Evolutionary conservation across 352 stramenopile species (phyloP).

Genomic region (Globisporangium takayamanum): DNA sequence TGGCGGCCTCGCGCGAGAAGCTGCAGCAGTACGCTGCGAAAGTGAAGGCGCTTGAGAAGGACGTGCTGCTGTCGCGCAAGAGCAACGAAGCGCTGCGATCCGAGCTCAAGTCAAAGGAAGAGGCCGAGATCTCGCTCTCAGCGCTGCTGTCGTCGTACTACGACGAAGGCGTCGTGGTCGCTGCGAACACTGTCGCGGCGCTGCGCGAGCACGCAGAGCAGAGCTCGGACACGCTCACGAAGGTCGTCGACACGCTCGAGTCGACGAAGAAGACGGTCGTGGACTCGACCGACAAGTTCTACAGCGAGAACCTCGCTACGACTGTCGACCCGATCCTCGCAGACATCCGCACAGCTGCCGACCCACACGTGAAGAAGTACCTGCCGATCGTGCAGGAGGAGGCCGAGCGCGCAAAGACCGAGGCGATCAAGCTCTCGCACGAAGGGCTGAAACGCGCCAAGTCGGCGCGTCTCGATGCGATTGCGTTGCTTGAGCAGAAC

Average conservation of each 20-base stretch:
- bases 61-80: constrained; percentile 45
- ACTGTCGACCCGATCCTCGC: constrained; percentile 55
- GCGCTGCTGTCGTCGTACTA: constrained; percentile 75
- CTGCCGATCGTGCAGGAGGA: constrained; percentile 43
- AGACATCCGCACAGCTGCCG: constrained; percentile 36
- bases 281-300: constrained; percentile 50
- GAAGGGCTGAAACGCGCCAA: constrained; percentile 38
- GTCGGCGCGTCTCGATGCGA: constrained; percentile 38
- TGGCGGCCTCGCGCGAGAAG: constrained; percentile 19
- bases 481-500: constrained; percentile 53
- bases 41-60: constrained; percentile 34
- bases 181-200: constrained; percentile 24
- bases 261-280: constrained; percentile 38
- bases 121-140: constrained; percentile 55
- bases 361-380: constrained; percentile 57
- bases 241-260: constrained; percentile 44
- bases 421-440: constrained; percentile 34
- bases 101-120: constrained; percentile 38
- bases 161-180: constrained; percentile 62
- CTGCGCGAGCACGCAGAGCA: constrained; percentile 42
- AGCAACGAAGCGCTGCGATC: constrained; percentile 54
- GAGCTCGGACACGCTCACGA: constrained; percentile 34
- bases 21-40: constrained; percentile 29
- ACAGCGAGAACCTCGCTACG: constrained; percentile 55
- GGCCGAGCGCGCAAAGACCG: constrained; percentile 28